These are phyloP conservation scores for Mortierella sp. DNA, from an alignment of 371 early-diverging fungal genomes.

Conservation along the genomic window DNA sequence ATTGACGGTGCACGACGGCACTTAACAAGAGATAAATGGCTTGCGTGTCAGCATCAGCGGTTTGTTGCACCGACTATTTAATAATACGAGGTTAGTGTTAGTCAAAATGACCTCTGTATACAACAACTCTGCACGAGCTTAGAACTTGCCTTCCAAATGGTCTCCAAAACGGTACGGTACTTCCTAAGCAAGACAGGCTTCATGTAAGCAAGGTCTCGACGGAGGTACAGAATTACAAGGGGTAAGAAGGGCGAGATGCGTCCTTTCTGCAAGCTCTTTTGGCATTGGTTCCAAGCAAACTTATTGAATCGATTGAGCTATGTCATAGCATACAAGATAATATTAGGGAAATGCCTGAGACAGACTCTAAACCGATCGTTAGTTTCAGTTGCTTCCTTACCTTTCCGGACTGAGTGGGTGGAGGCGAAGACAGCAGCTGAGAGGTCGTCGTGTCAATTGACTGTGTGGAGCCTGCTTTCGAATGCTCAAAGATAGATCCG, in stretches of 20 bases:
- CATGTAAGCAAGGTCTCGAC: slow-evolving; percentile 60
- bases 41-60: slow-evolving; percentile 45
- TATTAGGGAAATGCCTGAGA: neutral
- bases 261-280: slow-evolving; percentile 48
- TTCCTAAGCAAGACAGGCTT: slow-evolving; percentile 47
- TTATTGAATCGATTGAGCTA: slow-evolving; percentile 59
- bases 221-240: slow-evolving; percentile 54
- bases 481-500: slow-evolving; percentile 30
- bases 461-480: slow-evolving; percentile 36
- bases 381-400: neutral
- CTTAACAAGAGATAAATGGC: slow-evolving; percentile 56
- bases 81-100: neutral
- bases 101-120: neutral
- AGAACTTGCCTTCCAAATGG: slow-evolving; percentile 54
- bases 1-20: slow-evolving; percentile 56
- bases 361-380: neutral
- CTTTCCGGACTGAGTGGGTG: slow-evolving; percentile 39
- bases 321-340: neutral
- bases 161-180: slow-evolving; percentile 47
- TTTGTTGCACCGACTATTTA: slow-evolving; percentile 36
- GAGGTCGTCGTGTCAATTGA: slow-evolving; percentile 10
- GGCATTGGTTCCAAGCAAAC: slow-evolving; percentile 58
- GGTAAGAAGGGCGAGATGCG: slow-evolving; percentile 55
- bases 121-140: neutral
- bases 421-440: slow-evolving; percentile 1